Evolutionary conservation across 225 moss, liverwort and hornwort species (phyloP).

Genomic region (Straminergon stramineum): DNA sequence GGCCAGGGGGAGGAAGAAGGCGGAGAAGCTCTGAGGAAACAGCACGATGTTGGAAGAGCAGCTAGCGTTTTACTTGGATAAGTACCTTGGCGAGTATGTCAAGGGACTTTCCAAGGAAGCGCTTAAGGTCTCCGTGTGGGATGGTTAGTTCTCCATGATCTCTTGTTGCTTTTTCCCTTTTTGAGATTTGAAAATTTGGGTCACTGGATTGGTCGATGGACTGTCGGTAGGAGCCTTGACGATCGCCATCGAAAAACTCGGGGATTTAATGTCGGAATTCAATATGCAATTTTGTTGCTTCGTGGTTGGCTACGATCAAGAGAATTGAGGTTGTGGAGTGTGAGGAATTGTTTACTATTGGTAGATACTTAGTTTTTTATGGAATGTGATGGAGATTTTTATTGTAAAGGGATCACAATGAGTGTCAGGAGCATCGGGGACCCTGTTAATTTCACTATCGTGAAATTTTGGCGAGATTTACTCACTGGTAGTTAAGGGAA

Average conservation of each 20-base stretch:
- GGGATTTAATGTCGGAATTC: background rate
- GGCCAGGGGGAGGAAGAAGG: background rate
- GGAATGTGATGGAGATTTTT: background rate
- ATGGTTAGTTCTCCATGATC: conserved; percentile 36
- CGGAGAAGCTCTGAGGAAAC: background rate
- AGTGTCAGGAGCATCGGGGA: background rate
- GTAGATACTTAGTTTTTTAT: background rate
- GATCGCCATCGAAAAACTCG: background rate
- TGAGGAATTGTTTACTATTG: background rate
- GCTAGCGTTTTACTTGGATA: conserved; percentile 91
- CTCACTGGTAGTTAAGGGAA: background rate
- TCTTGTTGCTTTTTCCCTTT: background rate
- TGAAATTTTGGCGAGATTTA: background rate
- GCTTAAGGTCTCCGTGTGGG: conserved; percentile 93
- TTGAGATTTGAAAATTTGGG: background rate
- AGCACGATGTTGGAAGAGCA: conserved; percentile 97
- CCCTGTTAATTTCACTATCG: background rate
- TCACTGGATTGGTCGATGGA: background rate
- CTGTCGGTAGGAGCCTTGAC: background rate
- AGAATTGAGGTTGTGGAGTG: background rate
- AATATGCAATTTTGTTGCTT: background rate
- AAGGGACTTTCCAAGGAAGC: conserved; percentile 98
- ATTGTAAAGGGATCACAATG: background rate
- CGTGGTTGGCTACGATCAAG: background rate
- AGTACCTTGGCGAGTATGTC: conserved; percentile 99